A percentile compares a stretch with the other conserved stretches of the same genome.
Conservation (phyloP, 306 rosid genomes). For the Hippophae tibetana region DNA sequence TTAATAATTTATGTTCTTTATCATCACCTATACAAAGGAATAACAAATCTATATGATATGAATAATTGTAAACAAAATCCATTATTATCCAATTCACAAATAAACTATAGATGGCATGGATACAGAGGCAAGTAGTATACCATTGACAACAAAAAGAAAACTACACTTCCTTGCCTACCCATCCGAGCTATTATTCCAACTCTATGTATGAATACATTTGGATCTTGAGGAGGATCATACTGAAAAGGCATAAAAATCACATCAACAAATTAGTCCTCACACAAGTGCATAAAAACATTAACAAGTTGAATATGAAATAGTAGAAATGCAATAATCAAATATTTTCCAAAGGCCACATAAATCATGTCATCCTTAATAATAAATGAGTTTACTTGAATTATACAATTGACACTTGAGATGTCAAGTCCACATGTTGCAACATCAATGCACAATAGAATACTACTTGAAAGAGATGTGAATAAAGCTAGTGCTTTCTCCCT, state of each 20-base stretch:
- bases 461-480: slow-evolving; percentile 12
- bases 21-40: slow-evolving; percentile 5
- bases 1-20: neutral
- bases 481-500: slow-evolving; percentile 87
- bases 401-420: slow-evolving; percentile 90
- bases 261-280: too few species aligned
- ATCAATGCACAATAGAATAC: slow-evolving; percentile 86
- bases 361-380: slow-evolving; percentile 1
- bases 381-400: slow-evolving; percentile 68
- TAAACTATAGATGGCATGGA: too few species aligned
- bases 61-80: too few species aligned
- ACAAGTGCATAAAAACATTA: too few species aligned
- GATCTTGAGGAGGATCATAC: slow-evolving; percentile 13
- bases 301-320: too few species aligned
- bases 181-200: slow-evolving; percentile 95
- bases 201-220: slow-evolving; percentile 86
- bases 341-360: too few species aligned
- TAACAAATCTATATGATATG: neutral
- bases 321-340: too few species aligned
- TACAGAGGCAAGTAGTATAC: slow-evolving; percentile 20
- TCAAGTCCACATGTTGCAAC: slow-evolving; percentile 98
- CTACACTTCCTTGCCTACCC: slow-evolving; percentile 83
- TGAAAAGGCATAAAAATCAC: too few species aligned
- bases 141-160: slow-evolving; percentile 84
- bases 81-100: too few species aligned